These are phyloP conservation scores for Macrophomina pseudophaseolina DNA, from an alignment of 2,329 filamentous ascomycete genomes.

Conservation along the genomic window DNA sequence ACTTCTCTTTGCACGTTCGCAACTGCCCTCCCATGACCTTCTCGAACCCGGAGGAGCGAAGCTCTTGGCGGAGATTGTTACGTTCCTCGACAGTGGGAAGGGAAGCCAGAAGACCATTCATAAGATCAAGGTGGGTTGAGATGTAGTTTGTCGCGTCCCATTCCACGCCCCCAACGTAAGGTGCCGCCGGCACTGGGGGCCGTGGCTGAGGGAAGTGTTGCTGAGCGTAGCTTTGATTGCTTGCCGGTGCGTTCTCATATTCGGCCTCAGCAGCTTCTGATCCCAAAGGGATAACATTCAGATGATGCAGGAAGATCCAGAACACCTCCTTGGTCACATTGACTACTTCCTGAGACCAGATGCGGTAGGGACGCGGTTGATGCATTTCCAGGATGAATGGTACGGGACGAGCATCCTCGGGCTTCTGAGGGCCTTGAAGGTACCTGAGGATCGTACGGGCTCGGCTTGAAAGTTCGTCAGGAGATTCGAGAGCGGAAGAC, in stretches of 20 bases:
- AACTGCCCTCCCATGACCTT: constrained; percentile 84
- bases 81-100: constrained; percentile 72
- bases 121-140: constrained; percentile 86
- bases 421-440: constrained; percentile 75
- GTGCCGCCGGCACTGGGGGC: constrained; percentile 89
- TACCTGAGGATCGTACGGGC: constrained; percentile 78
- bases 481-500: constrained; percentile 56
- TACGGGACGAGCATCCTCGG: constrained; percentile 76
- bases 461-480: constrained; percentile 66
- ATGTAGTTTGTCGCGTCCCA: constrained; percentile 99
- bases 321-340: constrained; percentile 98
- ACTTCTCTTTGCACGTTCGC: constrained; percentile 95
- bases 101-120: constrained; percentile 88
- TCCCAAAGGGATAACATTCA: constrained; percentile 80
- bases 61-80: constrained; percentile 76
- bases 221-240: constrained; percentile 55
- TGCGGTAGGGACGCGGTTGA: constrained; percentile 81
- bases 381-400: constrained; percentile 91
- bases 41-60: constrained; percentile 87
- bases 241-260: neutral
- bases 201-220: constrained; percentile 83
- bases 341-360: constrained; percentile 91
- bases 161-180: constrained; percentile 95
- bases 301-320: constrained; percentile 96
- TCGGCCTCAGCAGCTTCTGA: constrained; percentile 29